Evolutionary conservation across 2,329 filamentous ascomycete species (phyloP), one percentile per base, ranked within the genome.

Genomic region (Colletotrichum costaricense): DNA sequence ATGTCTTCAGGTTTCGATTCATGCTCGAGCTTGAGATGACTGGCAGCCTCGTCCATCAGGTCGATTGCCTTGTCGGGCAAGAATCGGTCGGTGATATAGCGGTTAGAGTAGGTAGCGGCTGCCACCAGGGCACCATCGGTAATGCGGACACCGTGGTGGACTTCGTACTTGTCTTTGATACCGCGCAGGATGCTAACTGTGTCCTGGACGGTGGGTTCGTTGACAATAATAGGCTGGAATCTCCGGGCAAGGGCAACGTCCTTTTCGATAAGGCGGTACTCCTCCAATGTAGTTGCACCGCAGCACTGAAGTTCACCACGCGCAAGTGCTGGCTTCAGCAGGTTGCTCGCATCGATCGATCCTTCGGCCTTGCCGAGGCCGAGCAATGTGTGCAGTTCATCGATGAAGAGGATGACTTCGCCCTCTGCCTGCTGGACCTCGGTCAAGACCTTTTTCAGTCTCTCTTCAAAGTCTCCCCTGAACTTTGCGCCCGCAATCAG

Each of bases 1-100:
- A 99, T 98, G 9, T 96, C 92, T 77, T 98, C 97, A 0, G 97
- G 97, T 78, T 98, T 98, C 78, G 95, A 98, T 82, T 99, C 97
- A 82, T 98, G 97, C 80, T 98, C 96, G 38, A 98, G 84, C 57
- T 97, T 92, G 11, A 98, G 86, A 26, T 95, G 95, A 73, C 94
- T 97, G 1, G 96, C 95, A 11, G 97, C 97, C 84, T 98, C 97
- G 76, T 98, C 97, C 82, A 99, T 97, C 19, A 98, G 84, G 81
- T 98, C 97, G 75, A 99, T 98, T 3, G 97, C 97, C 82, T 98
- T 98, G 83, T 99, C 97, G 0, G 97, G 97, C 0, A 98, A 86
- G 83, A 98, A 98, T 2, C 97, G 93, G 80, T 98, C 96, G 16
- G 95, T 98, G 77, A 99, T 97, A 82, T 98, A 99, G 64, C 97